Evolutionary conservation across 805 yeast genomes (phyloP), one percentile per base, ranked within the genome.

Genomic region (Saccharomycopsis sp.): DNA sequence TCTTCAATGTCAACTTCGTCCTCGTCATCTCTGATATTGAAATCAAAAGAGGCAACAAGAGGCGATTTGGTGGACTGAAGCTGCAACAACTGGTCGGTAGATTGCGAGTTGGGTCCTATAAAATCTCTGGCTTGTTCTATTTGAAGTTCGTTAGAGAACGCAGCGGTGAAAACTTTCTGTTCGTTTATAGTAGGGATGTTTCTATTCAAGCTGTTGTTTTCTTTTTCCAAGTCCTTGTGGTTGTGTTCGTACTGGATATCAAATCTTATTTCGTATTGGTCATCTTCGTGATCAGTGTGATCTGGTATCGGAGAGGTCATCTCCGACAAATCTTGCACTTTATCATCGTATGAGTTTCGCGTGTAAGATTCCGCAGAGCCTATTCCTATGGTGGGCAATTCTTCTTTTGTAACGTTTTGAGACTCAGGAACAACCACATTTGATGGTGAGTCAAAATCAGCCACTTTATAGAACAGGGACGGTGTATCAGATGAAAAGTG

Each of bases 401-500:
- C 37, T 7, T 52, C 55, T 16, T 21, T 52, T 29, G 50, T 24
- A 52, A 52, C 24, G 12, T 34, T 40, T 34, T 15, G 55, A 21
- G 15, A 8, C 8, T 29, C 21, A 52, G 51, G 3, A 12, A 21
- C 16, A 15, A 23, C 34, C 21, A 52, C 21, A n/a, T 52, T 23
- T 9, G 55, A 52, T 3, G 55, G 55, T 4, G 55, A 52, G 15
- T 52, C 55, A 34, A 23, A 52, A 15, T 20, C 23, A 15, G 44
- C 20, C 16, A 14, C 18, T n/a, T n/a, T n/a, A n/a, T n/a, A n/a
- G 18, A 16, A 24, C 29, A 24, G 46, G 9, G 54, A n/a, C n/a
- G n/a, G n/a, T n/a, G n/a, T n/a, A n/a, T n/a, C n/a, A n/a, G n/a
- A n/a, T n/a, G n/a, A n/a, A n/a, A n/a, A n/a, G 50, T 24, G 52